Percentiles rank a stretch among this genome's conserved stretches.
phyloP scores from a whole-genome alignment of 495 filamentous ascomycete genomes.

The Aspergillus diversus region DNA sequence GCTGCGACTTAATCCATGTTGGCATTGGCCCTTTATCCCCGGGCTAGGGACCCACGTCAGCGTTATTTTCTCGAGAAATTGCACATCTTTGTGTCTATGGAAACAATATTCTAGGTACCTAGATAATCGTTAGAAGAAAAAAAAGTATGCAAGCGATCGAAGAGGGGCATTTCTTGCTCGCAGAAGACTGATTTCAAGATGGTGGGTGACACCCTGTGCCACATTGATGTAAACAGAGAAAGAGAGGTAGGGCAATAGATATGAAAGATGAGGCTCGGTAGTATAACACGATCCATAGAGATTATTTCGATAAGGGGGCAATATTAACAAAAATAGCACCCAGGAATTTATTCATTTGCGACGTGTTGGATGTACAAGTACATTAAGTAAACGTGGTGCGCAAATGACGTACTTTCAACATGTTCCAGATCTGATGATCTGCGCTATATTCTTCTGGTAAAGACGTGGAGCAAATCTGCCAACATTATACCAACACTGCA shows the following conservation, averaged over 20 bases:
- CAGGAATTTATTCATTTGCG: neutral
- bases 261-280: neutral
- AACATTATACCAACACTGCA: neutral
- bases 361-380: too few species aligned
- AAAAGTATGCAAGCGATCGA: too few species aligned
- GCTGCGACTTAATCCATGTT: conserved; percentile 6
- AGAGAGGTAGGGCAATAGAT: neutral
- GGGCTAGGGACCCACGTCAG: neutral
- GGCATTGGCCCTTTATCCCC: neutral
- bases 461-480: neutral
- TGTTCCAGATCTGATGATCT: neutral
- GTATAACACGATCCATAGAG: neutral
- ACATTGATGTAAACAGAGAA: neutral
- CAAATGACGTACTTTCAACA: conserved; percentile 4
- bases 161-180: too few species aligned
- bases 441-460: conserved; percentile 1
- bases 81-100: too few species aligned
- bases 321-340: neutral
- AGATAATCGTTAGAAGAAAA: too few species aligned
- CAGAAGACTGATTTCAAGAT: too few species aligned
- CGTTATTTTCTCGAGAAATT: neutral
- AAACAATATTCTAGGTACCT: too few species aligned
- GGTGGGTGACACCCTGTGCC: neutral
- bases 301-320: neutral
- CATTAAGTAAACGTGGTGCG: neutral